Base-by-base conservation (phyloP, 73 alveolate genomes). In the Stentor roeselii region DNA sequence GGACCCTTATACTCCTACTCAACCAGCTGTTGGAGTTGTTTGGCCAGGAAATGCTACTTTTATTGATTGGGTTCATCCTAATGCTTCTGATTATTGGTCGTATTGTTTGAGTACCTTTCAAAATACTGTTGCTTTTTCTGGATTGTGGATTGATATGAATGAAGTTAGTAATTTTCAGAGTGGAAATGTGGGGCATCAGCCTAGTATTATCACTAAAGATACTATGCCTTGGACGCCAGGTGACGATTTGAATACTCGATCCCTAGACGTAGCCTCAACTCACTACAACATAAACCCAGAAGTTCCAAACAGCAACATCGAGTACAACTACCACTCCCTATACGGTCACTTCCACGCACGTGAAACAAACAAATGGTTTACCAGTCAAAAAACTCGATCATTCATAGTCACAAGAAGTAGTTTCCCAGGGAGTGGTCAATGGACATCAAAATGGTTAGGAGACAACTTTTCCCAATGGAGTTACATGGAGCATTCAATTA, bases 61-160 rank as follows among this genome's bases (percentile, higher is more conserved):
- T 90, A 95, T 96, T 30, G 98, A 95, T 84, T 96, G 90, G 86
- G 86, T 90, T 83, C 88, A 87, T 67, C 89, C 86, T 2, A 90
- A 87, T 0, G 85, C 96, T n/a, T 84, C 75, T 41, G 90, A 87
- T 61, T 92, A 91, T 84, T 97, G 99, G 99, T 38, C 75, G 39
- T 67, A 88, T 40, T 75, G 78, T 15, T 39, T 75, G 14, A 83
- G 59, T 36, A 75, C 75, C 59, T 84, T 75, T 3, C 38, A 36
- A 3, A 75, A 88, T 39, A 91, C n/a, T 60, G 74, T 6, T 92
- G 86, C 82, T 95, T 90, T 86, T 67, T 30, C 38, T 14, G 99
- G 99, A n/a, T 84, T 95, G 39, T 95, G 99, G 99, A 75, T 93
- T 11, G 98, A 95, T 87, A 93, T 91, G 98, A 95, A 95, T 86